Evolutionary conservation across 441 rosid genomes (phyloP), one percentile per base, ranked within the genome.

Genomic region (Capsella rubella): DNA sequence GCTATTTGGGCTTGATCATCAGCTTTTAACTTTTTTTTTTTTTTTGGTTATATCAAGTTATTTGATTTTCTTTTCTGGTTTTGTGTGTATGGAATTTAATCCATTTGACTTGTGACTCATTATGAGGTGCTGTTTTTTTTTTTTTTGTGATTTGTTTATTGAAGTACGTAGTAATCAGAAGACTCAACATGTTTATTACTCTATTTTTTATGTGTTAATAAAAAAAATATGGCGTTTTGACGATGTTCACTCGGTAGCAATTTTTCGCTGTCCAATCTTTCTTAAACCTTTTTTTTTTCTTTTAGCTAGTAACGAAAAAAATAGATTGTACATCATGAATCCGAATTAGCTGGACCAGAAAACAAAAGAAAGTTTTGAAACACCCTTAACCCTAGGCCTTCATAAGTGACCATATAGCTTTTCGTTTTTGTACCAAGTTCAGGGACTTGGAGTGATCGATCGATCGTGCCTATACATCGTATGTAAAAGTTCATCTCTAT

Each of bases 1-100:
- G 98, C 98, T n/a, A 83, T 89, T 50, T 88, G 90, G 91, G 94
- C 87, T 71, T 89, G 86, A 82, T 39, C 0, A 82, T 39, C 0
- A 31, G 16, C 25, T 43, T 77, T 12, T 59, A 49, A 31, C 15
- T 29, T 37, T 43, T 34, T 29, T 21, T 43, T 34, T 49, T 34
- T 49, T 42, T 29, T 31, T 11, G 16, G 16, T 60, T 60, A 3
- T 39, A 42, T 5, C 7, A 47, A 46, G 42, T 42, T 21, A 25
- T 56, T 50, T 28, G 16, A 4, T 16, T 25, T 45, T 9, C 1
- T 58, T 58, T 46, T 10, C 2, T 52, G 15, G 3, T 32, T 54
- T 61, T 35, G 57, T 31, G 31, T 25, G 55, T 42, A 67, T 50
- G 10, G 14, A 21, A 3, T 6, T 58, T 16, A 14, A 0, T 67